Evolutionary conservation across 306 rosid species (phyloP).

Genomic region (Psophocarpus tetragonolobus): DNA sequence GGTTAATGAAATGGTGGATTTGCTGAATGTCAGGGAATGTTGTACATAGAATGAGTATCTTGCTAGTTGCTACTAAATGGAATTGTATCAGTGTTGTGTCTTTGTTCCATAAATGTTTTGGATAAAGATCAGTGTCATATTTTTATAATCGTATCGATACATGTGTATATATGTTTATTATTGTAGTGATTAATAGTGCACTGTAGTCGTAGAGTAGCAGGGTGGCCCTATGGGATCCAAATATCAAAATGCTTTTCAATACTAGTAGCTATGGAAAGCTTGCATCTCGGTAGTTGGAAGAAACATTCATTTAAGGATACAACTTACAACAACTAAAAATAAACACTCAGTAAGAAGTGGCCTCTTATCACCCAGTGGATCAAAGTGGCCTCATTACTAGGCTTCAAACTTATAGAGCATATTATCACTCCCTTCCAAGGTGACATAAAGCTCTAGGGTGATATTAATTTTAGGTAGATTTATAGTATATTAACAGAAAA

Average conservation of each 20-base stretch:
- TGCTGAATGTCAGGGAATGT: slow-evolving; percentile 16
- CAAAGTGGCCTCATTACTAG: not conserved
- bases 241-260: not conserved
- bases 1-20: slow-evolving; percentile 14
- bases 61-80: not conserved
- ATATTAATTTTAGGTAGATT: not conserved
- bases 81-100: not conserved
- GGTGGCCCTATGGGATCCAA: not conserved
- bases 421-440: not conserved
- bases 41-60: not conserved
- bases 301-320: not conserved
- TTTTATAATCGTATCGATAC: not conserved
- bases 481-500: not conserved
- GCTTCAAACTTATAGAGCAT: not conserved
- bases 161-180: not conserved
- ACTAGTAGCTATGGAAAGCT: no score
- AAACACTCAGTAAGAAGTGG: not conserved
- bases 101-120: not conserved
- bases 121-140: not conserved
- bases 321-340: not conserved
- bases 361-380: not conserved
- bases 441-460: not conserved
- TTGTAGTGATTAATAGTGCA: not conserved
- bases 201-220: not conserved
- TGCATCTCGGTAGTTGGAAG: not conserved